Base-by-base conservation (phyloP, 2,329 filamentous ascomycete species). In the Fusarium redolens region DNA sequence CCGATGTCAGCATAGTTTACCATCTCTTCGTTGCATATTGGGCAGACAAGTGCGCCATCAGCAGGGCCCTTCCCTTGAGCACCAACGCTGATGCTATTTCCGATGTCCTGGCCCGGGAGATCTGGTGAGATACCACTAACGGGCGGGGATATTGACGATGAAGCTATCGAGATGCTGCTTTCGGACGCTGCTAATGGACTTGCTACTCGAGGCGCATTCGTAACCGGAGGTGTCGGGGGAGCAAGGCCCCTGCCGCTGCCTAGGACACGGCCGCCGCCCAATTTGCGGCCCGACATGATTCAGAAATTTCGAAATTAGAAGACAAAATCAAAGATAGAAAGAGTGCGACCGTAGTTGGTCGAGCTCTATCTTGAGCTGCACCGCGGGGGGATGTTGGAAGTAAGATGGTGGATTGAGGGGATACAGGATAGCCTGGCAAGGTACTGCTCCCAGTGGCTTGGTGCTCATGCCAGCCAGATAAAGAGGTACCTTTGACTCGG, bases 11-110 rank as follows among this genome's bases (percentile, higher is more conserved):
- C 10, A 28, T 17, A 55, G 20, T 84, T 72, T 85, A 96, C 95
- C 96, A 99, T 99, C 82, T 98, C 95, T 84, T 98, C 97, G 76
- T 92, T 95, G 83, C 96, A 99, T 80, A 99, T 99, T n/a, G 96
- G 96, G 81, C 96, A 99, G 61, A 96, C 90, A 66, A 99, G 90
- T 81, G 89, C 89, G 73, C 89, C 89, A 68, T 80, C 76, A 13
- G 78, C 71, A 17, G 87, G 54, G 84, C 86, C 68, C 85, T 87
- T 86, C 58, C 87, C 86, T 22, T 87, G 85, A 14, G 83, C 83
- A 28, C 84, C 86, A 25, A 96, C 84, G 61, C 92, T 95, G 77
- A 98, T 92, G 78, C 93, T 92, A 61, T 94, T 93, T 41, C 90
- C 89, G 59, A 98, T 88, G 79, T 97, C 95, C 79, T 96, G 94